Percentiles rank a stretch among this genome's conserved stretches.
Conservation (phyloP, 768 basidiomycete genomes). For the Pisolithus sp. region DNA sequence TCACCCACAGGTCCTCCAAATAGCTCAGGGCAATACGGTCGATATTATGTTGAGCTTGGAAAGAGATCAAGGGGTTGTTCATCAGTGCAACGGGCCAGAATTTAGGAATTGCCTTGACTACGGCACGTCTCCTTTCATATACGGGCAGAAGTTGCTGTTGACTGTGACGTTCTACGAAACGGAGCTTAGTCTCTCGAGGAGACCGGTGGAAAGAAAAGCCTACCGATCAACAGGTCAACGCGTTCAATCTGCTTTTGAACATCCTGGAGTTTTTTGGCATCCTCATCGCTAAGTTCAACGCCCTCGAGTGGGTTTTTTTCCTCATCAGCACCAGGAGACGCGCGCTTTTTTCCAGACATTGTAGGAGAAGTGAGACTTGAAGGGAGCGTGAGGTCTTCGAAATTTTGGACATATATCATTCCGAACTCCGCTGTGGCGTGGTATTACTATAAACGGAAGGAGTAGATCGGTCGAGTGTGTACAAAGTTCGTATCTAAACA, state of each 20-base stretch:
- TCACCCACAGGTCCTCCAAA: slow-evolving; percentile 81
- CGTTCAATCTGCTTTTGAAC: slow-evolving; percentile 66
- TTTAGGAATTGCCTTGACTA: slow-evolving; percentile 59
- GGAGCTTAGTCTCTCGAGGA: slow-evolving; percentile 4
- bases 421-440: slow-evolving; percentile 25
- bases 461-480: background rate
- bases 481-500: background rate
- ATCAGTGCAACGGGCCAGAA: slow-evolving; percentile 86
- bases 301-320: slow-evolving; percentile 63
- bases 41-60: slow-evolving; percentile 63
- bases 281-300: slow-evolving; percentile 65
- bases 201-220: slow-evolving; percentile 20
- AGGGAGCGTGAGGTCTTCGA: slow-evolving; percentile 5
- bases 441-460: background rate
- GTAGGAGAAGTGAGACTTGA: slow-evolving; percentile 1
- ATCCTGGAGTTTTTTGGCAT: slow-evolving; percentile 59
- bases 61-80: slow-evolving; percentile 58
- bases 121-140: slow-evolving; percentile 64
- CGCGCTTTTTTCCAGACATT: slow-evolving; percentile 59
- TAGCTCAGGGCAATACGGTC: slow-evolving; percentile 81
- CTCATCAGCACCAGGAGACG: slow-evolving; percentile 71
- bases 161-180: slow-evolving; percentile 52
- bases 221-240: slow-evolving; percentile 68
- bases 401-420: slow-evolving; percentile 18
- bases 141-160: slow-evolving; percentile 51